Conservation (phyloP, 148 eudicot species). For the Rhododendron mucronatum region DNA sequence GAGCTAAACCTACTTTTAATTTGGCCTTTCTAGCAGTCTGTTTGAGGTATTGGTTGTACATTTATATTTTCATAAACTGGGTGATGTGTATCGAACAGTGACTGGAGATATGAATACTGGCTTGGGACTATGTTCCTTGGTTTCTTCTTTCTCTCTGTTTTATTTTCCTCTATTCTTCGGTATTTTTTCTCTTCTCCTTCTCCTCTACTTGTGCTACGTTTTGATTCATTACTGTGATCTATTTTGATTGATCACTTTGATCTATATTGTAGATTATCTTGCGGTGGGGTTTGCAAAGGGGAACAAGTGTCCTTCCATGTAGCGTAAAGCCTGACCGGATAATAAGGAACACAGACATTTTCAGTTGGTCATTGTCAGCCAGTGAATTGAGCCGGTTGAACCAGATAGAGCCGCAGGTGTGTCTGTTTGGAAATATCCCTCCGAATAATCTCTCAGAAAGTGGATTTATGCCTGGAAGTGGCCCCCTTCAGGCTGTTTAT, state of each 20-base stretch:
- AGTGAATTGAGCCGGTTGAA: slow-evolving; percentile 22
- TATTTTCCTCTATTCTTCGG: not conserved
- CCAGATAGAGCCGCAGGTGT: slow-evolving; percentile 30
- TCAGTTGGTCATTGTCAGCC: slow-evolving; percentile 24
- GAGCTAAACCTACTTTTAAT: not conserved
- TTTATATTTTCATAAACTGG: not conserved
- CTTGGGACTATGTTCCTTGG: not conserved
- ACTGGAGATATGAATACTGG: not conserved
- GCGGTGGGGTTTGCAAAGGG: slow-evolving; percentile 35
- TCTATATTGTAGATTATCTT: slow-evolving; percentile 13
- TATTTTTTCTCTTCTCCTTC: not conserved
- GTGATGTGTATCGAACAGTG: not conserved
- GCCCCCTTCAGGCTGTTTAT: slow-evolving; percentile 31
- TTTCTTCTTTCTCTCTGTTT: not conserved
- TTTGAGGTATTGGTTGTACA: not conserved
- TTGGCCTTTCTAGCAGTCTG: not conserved
- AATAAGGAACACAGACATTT: slow-evolving; percentile 24
- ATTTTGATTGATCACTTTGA: not conserved
- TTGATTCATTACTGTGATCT: not conserved
- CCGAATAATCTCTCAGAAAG: slow-evolving; percentile 8
- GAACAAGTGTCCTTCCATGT: slow-evolving; percentile 30
- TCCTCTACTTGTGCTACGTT: not conserved
- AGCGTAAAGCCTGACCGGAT: slow-evolving; percentile 30
- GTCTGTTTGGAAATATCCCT: slow-evolving; percentile 23
- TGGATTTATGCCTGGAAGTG: slow-evolving; percentile 21